A percentile compares a stretch with the other conserved stretches of the same genome.
Conservation (phyloP, 345 rosid species). For the Leavenworthia alabamica region DNA sequence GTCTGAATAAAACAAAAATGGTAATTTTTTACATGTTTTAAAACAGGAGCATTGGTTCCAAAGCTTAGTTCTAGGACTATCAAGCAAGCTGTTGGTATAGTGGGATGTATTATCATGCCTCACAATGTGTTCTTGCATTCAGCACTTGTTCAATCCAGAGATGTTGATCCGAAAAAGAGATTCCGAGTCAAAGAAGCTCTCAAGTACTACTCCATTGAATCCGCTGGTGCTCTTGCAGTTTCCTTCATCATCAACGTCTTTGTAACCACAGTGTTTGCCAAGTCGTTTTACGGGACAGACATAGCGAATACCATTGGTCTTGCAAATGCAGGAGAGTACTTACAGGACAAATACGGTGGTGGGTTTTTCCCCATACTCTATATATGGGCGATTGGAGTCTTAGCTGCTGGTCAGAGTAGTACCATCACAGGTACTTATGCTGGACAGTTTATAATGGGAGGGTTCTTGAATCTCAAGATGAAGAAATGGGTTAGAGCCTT, state of each 20-base stretch:
- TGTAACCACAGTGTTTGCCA: conserved; percentile 83
- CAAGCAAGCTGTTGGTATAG: conserved; percentile 85
- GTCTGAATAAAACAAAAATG: neutral
- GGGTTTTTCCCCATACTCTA: conserved; percentile 85
- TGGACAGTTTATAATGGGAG: too few relatives aligned
- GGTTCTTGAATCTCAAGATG: conserved; percentile 76
- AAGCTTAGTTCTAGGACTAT: conserved; percentile 85
- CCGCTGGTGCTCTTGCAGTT: conserved; percentile 58
- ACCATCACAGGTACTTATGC: conserved; percentile 89
- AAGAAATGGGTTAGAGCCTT: conserved; percentile 93
- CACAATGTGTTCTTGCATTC: conserved; percentile 97
- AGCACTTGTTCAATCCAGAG: conserved; percentile 90
- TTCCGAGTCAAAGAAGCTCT: conserved; percentile 84
- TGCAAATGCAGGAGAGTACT: conserved; percentile 83
- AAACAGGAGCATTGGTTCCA: conserved; percentile 67
- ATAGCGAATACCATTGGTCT: conserved; percentile 75
- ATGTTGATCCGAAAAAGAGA: conserved; percentile 55
- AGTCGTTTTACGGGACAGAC: conserved; percentile 75
- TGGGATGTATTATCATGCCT: conserved; percentile 96
- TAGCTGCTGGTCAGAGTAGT: conserved; percentile 98
- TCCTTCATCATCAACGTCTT: conserved; percentile 87
- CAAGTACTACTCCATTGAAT: conserved; percentile 80
- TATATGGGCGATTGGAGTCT: conserved; percentile 83
- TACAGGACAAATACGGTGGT: conserved; percentile 81
- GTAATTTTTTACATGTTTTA: neutral